These are phyloP conservation scores for Viola pubescens DNA, from an alignment of 441 rosid genomes.

Conservation along the genomic window DNA sequence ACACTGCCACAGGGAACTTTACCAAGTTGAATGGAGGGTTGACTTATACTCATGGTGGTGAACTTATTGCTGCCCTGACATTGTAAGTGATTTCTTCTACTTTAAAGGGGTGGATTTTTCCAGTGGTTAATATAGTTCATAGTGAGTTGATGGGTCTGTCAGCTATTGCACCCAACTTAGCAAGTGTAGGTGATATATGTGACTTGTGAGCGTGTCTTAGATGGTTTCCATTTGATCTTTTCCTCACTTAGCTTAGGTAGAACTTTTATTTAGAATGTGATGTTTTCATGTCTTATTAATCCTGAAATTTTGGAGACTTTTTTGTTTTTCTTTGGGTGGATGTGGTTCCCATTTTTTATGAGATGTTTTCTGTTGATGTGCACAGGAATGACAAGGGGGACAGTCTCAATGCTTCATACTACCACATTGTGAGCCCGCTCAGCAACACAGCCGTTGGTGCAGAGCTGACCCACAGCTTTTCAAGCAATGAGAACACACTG, in stretches of 20 bases:
- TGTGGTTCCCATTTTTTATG: constrained; percentile 7
- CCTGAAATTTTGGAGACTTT: neutral
- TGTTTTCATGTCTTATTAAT: neutral
- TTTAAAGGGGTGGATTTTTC: too few species aligned
- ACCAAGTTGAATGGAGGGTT: constrained; percentile 70
- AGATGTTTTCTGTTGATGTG: neutral
- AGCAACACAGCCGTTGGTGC: constrained; percentile 89
- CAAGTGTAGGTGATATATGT: too few species aligned
- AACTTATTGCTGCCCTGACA: constrained; percentile 64
- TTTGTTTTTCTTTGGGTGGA: neutral
- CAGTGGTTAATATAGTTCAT: too few species aligned
- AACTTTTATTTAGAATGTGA: too few species aligned
- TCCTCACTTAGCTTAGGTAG: too few species aligned
- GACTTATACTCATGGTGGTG: constrained; percentile 49
- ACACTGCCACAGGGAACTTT: constrained; percentile 68
- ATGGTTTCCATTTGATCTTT: too few species aligned
- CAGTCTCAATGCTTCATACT: constrained; percentile 66
- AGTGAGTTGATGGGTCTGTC: too few species aligned
- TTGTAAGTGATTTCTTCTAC: constrained; percentile 48
- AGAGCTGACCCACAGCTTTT: constrained; percentile 72
- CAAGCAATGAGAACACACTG: constrained; percentile 72
- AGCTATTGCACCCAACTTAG: too few species aligned
- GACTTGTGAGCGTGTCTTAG: too few species aligned
- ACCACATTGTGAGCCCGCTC: constrained; percentile 74
- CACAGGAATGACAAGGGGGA: constrained; percentile 88